Evolutionary conservation across 768 basidiomycete species (phyloP), one percentile per base, ranked within the genome.

Genomic region (Psilocybe azurescens): DNA sequence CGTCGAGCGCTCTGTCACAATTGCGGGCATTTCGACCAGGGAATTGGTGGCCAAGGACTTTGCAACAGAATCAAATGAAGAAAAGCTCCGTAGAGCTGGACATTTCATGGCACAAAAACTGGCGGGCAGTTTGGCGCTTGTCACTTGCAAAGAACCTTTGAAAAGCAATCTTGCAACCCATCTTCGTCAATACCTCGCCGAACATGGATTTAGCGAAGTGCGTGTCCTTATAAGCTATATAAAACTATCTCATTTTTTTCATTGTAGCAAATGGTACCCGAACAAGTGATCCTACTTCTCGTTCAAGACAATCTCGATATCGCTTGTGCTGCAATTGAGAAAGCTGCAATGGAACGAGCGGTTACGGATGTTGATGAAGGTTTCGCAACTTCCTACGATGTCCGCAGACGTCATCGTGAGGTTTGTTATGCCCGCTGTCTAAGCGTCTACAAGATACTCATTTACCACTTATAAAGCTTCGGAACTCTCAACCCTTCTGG

Each of bases 91-190:
- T 36, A 90, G 90, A 69, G 94, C 97, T 28, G 95, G 93, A 11
- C 95, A 97, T 74, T 74, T 95, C 38, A 99, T 98, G 96, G 96
- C 95, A 1, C 94, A 95, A 76, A 97, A 95, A 73, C 86, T 99
- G 55, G 97, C 97, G 14, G 96, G 97, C 44, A 96, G 93, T 67
- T 85, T 99, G 52, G 97, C 97, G 28, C 79, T 98, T 57, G 97
- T 99, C 14, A 99, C 97, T 16, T 99, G 97, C 83, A 99, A 98
- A 74, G 97, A 99, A 70, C 96, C 97, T 1, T 76, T 99, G 60
- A 90, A 95, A 71, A 92, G 90, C 72, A 96, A 97, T 74, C 88
- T 99, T 69, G 89, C 90, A 16, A 89, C 86, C 56, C 95, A 97
- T 70, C 81, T 98, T 33, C 89, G 95, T n/a, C 86, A 89, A 49